Percentiles rank a stretch among this genome's conserved stretches.
Evolutionary conservation across 1,284 basidiomycete species (phyloP).

Genomic region (Melampsora larici-populina): DNA sequence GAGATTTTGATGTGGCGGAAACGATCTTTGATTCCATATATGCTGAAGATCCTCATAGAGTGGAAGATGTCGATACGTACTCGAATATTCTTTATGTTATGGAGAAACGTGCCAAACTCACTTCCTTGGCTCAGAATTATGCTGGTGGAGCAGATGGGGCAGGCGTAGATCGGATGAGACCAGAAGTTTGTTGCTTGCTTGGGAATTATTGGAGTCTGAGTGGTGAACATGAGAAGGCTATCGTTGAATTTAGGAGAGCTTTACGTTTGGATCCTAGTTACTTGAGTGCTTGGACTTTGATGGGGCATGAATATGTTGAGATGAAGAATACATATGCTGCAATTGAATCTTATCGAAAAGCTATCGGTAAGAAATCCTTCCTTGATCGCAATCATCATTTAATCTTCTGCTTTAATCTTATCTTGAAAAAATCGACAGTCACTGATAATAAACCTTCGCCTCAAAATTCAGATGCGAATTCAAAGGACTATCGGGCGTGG

Average conservation of each 20-base stretch:
- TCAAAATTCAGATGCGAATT: conserved; percentile 69
- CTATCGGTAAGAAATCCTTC: conserved; percentile 67
- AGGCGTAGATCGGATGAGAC: conserved; percentile 76
- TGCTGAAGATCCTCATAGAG: conserved; percentile 74
- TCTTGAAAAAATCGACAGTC: too few relatives aligned
- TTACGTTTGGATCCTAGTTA: conserved; percentile 91
- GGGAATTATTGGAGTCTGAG: conserved; percentile 95
- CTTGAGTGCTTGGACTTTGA: conserved; percentile 95
- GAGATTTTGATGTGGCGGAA: conserved; percentile 82
- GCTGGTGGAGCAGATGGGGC: conserved; percentile 56
- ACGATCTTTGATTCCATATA: conserved; percentile 77
- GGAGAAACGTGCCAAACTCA: conserved; percentile 80
- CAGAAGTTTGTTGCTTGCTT: conserved; percentile 86
- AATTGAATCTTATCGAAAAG: conserved; percentile 92
- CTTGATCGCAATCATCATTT: not conserved
- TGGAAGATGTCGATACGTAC: conserved; percentile 94
- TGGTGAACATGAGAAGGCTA: conserved; percentile 89
- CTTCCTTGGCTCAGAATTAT: conserved; percentile 87
- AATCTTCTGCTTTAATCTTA: not conserved
- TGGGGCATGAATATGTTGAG: conserved; percentile 98
- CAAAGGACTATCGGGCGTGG: conserved; percentile 97
- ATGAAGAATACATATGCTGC: conserved; percentile 99
- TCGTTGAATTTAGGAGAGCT: conserved; percentile 90
- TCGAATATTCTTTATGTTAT: conserved; percentile 97
- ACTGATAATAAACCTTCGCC: not conserved